A percentile compares a stretch with the other conserved stretches of the same genome.
phyloP scores from a whole-genome alignment of 805 yeast genomes.

The Wickerhamomyces chambardii region DNA sequence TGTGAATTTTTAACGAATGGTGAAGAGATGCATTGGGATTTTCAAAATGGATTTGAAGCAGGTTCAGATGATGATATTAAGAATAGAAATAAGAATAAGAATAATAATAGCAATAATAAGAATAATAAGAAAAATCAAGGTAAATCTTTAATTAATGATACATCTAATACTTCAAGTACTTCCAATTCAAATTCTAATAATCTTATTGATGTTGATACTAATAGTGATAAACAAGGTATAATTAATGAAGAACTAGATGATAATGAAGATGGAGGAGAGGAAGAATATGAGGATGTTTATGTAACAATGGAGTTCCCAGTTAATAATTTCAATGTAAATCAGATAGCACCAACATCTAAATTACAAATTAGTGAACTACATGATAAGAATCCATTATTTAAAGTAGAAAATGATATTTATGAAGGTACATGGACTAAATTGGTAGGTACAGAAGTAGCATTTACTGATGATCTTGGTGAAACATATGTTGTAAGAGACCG shows the following conservation, averaged over 20 bases:
- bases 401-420: slow-evolving; percentile 49
- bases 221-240: background rate
- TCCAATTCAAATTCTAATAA: too few species aligned
- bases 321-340: slow-evolving; percentile 19
- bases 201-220: background rate
- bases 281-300: slow-evolving; percentile 36
- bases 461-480: slow-evolving; percentile 16
- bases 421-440: slow-evolving; percentile 71
- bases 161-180: too few species aligned
- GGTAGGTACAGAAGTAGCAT: slow-evolving; percentile 65
- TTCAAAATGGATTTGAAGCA: slow-evolving; percentile 70
- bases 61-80: slow-evolving; percentile 84
- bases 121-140: too few species aligned
- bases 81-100: slow-evolving; percentile 28
- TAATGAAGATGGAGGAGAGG: slow-evolving; percentile 7
- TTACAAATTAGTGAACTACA: slow-evolving; percentile 50
- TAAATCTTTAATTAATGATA: too few species aligned
- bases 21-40: slow-evolving; percentile 93
- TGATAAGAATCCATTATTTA: slow-evolving; percentile 43
- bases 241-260: slow-evolving; percentile 1
- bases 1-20: slow-evolving; percentile 66
- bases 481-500: slow-evolving; percentile 12
- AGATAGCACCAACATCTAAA: slow-evolving; percentile 28
- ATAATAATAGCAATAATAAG: slow-evolving; percentile 3
- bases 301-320: slow-evolving; percentile 46